These are phyloP conservation scores for Musa troglodytarum DNA, from an alignment of 176 grass and related monocot species.

Conservation along the genomic window DNA sequence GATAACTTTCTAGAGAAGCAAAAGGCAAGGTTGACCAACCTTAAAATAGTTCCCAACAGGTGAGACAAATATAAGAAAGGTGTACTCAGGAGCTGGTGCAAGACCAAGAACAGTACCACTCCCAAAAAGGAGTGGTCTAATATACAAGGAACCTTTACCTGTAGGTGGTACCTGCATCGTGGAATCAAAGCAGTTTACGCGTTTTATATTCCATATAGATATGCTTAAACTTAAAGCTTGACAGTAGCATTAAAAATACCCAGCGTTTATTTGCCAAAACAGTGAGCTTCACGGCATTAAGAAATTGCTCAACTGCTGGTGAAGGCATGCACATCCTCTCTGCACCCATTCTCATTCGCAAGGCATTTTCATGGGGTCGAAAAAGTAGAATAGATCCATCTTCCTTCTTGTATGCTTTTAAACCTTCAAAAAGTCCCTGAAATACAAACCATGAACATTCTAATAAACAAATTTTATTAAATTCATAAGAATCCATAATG, in stretches of 20 bases:
- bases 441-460: not conserved
- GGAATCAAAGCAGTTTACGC: not conserved
- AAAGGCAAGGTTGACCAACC: conserved; percentile 32
- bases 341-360: conserved; percentile 73
- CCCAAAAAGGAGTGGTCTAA: conserved; percentile 82
- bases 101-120: conserved; percentile 88
- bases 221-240: not conserved
- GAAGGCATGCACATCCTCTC: conserved; percentile 89
- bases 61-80: conserved; percentile 87
- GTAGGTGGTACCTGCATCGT: conserved; percentile 60
- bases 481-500: no score
- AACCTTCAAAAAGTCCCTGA: conserved; percentile 86
- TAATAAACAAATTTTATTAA: not conserved
- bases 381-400: conserved; percentile 82
- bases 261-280: conserved; percentile 84
- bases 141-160: conserved; percentile 88
- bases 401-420: conserved; percentile 68
- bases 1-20: not conserved
- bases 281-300: conserved; percentile 79
- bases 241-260: conserved; percentile 36
- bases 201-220: not conserved
- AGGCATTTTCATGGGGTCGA: conserved; percentile 84
- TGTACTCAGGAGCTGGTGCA: conserved; percentile 79
- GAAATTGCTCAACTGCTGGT: conserved; percentile 60
- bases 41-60: conserved; percentile 99